These are phyloP conservation scores for Tulasnella sp. DNA, from an alignment of 768 basidiomycete species.

Conservation along the genomic window DNA sequence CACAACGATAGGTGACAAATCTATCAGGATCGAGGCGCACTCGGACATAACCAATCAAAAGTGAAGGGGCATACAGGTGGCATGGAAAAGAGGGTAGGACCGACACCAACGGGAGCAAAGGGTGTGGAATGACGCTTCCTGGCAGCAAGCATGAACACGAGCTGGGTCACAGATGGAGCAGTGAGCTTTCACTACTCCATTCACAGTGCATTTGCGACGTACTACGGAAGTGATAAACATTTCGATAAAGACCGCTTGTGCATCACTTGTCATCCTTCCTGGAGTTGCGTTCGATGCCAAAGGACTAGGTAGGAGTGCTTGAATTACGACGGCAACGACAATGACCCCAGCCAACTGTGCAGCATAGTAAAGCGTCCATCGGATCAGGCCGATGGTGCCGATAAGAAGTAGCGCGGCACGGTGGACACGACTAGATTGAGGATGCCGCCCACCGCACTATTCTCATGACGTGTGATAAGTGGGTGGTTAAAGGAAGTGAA, in stretches of 20 bases:
- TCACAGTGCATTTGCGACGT: conserved; percentile 23
- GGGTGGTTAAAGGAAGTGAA: neutral
- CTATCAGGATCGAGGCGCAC: neutral
- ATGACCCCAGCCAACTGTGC: conserved; percentile 49
- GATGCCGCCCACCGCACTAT: conserved; percentile 42
- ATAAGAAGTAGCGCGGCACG: conserved; percentile 46
- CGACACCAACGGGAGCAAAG: conserved; percentile 61
- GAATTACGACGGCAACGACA: conserved; percentile 45
- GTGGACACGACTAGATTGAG: conserved; percentile 57
- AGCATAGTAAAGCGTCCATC: conserved; percentile 48
- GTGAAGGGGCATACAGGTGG: conserved; percentile 39
- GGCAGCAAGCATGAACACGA: conserved; percentile 51
- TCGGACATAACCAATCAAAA: neutral
- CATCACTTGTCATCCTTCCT: conserved; percentile 36
- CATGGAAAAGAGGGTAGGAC: conserved; percentile 55
- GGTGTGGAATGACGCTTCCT: conserved; percentile 58
- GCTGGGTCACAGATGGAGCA: neutral
- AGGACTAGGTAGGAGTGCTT: conserved; percentile 43
- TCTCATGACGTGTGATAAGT: neutral
- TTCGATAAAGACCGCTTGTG: conserved; percentile 60
- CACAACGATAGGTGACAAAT: neutral
- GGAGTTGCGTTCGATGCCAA: conserved; percentile 40
- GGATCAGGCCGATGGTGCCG: conserved; percentile 43
- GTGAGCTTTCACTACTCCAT: neutral
- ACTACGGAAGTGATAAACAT: conserved; percentile 56